Conservation (phyloP, 2,329 filamentous ascomycete species). For the Epichloe sibirici region DNA sequence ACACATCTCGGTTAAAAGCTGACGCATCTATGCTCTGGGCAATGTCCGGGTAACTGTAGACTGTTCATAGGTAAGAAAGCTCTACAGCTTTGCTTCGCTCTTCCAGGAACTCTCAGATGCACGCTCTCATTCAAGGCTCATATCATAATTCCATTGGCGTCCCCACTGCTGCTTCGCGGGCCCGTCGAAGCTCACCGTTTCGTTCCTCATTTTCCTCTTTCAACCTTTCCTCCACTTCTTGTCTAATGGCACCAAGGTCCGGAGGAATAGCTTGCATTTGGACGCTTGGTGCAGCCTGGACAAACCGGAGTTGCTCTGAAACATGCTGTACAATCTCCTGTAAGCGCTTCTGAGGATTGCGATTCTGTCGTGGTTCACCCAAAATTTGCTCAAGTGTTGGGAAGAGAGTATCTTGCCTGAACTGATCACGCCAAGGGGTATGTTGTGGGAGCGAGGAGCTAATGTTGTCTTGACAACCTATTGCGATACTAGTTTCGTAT, state of each 20-base stretch:
- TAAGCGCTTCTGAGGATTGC: slow-evolving; percentile 66
- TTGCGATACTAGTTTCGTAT: slow-evolving; percentile 86
- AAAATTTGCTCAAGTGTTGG: slow-evolving; percentile 67
- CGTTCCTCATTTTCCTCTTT: slow-evolving; percentile 52
- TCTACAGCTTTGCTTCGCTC: no score
- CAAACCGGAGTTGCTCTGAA: slow-evolving; percentile 74
- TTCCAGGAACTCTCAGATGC: no score
- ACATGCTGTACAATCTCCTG: slow-evolving; percentile 66
- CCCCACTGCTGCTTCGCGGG: slow-evolving; percentile 45
- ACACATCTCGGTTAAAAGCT: no score
- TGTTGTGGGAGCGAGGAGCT: slow-evolving; percentile 62
- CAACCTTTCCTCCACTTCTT: slow-evolving; percentile 55
- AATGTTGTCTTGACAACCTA: slow-evolving; percentile 60
- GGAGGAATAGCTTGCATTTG: slow-evolving; percentile 73
- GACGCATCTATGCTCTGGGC: no score
- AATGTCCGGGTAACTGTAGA: no score
- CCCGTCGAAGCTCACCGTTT: slow-evolving; percentile 39
- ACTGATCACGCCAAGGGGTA: slow-evolving; percentile 78
- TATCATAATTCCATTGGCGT: slow-evolving; percentile 41
- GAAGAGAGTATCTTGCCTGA: slow-evolving; percentile 77
- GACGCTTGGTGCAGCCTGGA: slow-evolving; percentile 74
- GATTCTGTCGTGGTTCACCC: slow-evolving; percentile 59
- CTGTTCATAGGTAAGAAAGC: no score
- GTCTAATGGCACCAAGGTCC: slow-evolving; percentile 55
- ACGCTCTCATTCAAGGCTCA: slow-evolving; percentile 10